phyloP scores from a whole-genome alignment of 306 rosid species.

The Urtica urens region DNA sequence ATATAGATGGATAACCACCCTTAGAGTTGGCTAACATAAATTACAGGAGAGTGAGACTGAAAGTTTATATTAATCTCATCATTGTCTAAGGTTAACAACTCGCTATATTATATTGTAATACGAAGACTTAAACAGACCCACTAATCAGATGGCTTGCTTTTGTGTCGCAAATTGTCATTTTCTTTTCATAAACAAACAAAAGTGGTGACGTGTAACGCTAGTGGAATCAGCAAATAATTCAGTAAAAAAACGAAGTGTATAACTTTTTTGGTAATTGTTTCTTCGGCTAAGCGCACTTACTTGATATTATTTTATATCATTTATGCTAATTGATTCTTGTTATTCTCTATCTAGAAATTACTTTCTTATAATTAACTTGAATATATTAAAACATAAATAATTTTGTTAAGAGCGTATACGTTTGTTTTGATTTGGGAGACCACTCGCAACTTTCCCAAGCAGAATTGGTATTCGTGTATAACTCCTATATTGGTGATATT shows the following conservation, averaged over 20 bases:
- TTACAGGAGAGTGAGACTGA: neutral
- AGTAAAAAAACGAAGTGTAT: neutral
- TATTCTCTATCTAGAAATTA: neutral
- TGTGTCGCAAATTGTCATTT: conserved; percentile 1
- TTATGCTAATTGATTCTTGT: neutral
- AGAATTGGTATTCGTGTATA: conserved; percentile 8
- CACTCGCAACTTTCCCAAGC: neutral
- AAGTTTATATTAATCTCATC: neutral
- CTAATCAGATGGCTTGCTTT: conserved; percentile 5
- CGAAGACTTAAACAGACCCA: neutral
- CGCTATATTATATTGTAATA: neutral
- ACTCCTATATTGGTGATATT: neutral
- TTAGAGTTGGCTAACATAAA: neutral
- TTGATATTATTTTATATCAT: neutral
- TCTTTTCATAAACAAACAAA: neutral
- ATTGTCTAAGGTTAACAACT: conserved; percentile 1
- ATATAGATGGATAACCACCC: neutral
- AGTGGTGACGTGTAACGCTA: conserved; percentile 8
- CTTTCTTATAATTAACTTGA: too few species aligned
- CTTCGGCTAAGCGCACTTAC: neutral
- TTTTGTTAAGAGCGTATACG: neutral
- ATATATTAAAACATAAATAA: too few species aligned
- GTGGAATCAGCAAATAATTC: conserved; percentile 3
- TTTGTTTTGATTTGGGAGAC: conserved; percentile 5
- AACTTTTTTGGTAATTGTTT: conserved; percentile 1